Evolutionary conservation across 2,329 filamentous ascomycete species (phyloP).

Genomic region (Aureobasidium sp.): DNA sequence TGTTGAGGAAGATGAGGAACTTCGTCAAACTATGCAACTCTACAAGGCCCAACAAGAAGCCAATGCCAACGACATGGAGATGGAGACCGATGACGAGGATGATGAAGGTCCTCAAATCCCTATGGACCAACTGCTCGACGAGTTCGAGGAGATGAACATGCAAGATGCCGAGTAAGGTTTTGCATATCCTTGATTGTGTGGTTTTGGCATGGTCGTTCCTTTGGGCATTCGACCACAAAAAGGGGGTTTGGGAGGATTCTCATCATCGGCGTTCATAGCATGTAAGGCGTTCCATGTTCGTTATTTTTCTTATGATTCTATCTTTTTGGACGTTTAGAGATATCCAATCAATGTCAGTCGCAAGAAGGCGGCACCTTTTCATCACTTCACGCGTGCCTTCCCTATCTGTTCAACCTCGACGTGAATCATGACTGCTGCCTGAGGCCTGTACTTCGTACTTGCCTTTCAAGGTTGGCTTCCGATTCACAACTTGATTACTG

Average conservation of each 20-base stretch:
- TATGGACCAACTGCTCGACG: conserved; percentile 65
- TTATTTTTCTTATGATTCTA: neutral
- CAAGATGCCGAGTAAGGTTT: conserved; percentile 36
- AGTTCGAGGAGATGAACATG: conserved; percentile 83
- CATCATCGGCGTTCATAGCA: conserved; percentile 10
- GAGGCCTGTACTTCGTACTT: neutral
- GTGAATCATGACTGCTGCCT: neutral
- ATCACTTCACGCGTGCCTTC: neutral
- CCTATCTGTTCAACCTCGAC: neutral
- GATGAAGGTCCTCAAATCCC: conserved; percentile 45
- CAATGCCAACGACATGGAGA: conserved; percentile 49
- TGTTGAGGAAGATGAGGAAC: conserved; percentile 89
- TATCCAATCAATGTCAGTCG: conserved; percentile 6
- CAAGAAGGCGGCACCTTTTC: neutral
- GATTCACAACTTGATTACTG: too few species aligned
- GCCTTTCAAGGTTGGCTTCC: too few species aligned
- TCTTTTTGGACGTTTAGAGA: conserved; percentile 7
- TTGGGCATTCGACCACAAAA: neutral
- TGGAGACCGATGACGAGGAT: conserved; percentile 41
- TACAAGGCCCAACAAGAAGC: conserved; percentile 62
- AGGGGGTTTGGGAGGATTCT: neutral
- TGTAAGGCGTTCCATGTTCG: conserved; percentile 11
- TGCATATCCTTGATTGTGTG: neutral
- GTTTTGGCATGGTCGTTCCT: neutral
- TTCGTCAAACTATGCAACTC: conserved; percentile 73